These are phyloP conservation scores for Lanzia echinophila DNA, from an alignment of 2,329 filamentous ascomycete species.

Conservation along the genomic window DNA sequence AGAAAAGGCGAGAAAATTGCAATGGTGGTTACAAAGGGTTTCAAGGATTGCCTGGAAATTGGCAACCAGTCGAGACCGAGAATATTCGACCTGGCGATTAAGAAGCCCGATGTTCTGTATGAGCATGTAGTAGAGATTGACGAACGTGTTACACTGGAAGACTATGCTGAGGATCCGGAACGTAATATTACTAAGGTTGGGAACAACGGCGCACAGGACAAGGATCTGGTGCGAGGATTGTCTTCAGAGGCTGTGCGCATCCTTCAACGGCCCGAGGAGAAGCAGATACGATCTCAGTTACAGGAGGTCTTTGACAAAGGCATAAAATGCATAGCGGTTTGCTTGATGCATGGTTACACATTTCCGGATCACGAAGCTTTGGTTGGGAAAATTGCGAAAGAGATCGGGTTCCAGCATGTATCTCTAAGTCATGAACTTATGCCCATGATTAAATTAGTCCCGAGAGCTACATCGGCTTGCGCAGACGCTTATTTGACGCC, in stretches of 20 bases:
- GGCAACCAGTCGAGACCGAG: constrained; percentile 85
- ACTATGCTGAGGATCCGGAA: constrained; percentile 82
- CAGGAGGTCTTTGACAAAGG: constrained; percentile 62
- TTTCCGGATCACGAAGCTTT: constrained; percentile 80
- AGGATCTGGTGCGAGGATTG: constrained; percentile 60
- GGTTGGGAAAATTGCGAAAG: constrained; percentile 66
- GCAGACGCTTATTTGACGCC: constrained; percentile 72
- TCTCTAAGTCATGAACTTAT: constrained; percentile 74
- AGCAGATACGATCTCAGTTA: constrained; percentile 51
- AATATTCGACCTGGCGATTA: constrained; percentile 86
- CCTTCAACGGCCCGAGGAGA: constrained; percentile 53
- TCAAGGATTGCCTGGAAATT: constrained; percentile 81
- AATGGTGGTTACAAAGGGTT: constrained; percentile 79
- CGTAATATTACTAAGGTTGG: constrained; percentile 50
- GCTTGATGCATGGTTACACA: constrained; percentile 87
- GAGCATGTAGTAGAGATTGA: constrained; percentile 81
- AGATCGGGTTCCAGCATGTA: constrained; percentile 79
- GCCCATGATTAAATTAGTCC: constrained; percentile 72
- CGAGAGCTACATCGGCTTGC: constrained; percentile 61
- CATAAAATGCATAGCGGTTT: constrained; percentile 78
- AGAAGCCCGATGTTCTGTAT: constrained; percentile 82
- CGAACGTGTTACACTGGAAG: constrained; percentile 84
- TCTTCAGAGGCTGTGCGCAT: constrained; percentile 71
- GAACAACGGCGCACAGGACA: constrained; percentile 37
- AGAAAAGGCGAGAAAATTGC: constrained; percentile 85